Evolutionary conservation across 495 filamentous ascomycete species (phyloP).

Genomic region (Apodospora peruviana): DNA sequence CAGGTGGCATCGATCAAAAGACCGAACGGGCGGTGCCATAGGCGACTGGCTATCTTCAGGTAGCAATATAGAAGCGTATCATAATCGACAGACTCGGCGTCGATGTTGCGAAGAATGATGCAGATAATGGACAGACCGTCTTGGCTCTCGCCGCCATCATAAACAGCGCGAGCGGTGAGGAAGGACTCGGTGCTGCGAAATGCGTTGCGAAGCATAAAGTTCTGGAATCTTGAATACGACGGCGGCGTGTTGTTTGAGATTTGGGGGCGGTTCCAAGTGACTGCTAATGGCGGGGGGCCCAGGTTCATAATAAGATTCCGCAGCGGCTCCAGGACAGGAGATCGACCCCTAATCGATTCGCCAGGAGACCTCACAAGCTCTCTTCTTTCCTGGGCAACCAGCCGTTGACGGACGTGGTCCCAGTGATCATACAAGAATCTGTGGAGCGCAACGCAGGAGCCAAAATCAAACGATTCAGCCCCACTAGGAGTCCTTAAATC

Average conservation of each 20-base stretch:
- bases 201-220: constrained; percentile 64
- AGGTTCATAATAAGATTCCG: constrained; percentile 55
- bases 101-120: constrained; percentile 58
- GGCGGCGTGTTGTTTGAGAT: constrained; percentile 53
- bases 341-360: constrained; percentile 38
- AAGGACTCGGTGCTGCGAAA: constrained; percentile 56
- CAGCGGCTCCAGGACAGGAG: constrained; percentile 47
- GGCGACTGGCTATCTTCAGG: constrained; percentile 60
- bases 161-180: constrained; percentile 54
- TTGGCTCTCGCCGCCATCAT: constrained; percentile 64
- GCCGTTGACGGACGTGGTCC: constrained; percentile 58
- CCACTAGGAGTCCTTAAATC: constrained; percentile 25
- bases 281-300: constrained; percentile 57
- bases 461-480: constrained; percentile 59
- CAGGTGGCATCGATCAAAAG: constrained; percentile 62
- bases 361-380: constrained; percentile 45
- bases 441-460: constrained; percentile 58
- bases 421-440: constrained; percentile 64
- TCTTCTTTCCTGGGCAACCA: constrained; percentile 51
- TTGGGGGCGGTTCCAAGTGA: constrained; percentile 57
- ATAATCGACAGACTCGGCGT: constrained; percentile 52
- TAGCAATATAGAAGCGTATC: constrained; percentile 59
- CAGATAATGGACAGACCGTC: constrained; percentile 63
- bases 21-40: constrained; percentile 62
- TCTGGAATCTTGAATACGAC: constrained; percentile 59